Conservation (phyloP, 257 asterid genomes). For the Solanum chiquidenum region DNA sequence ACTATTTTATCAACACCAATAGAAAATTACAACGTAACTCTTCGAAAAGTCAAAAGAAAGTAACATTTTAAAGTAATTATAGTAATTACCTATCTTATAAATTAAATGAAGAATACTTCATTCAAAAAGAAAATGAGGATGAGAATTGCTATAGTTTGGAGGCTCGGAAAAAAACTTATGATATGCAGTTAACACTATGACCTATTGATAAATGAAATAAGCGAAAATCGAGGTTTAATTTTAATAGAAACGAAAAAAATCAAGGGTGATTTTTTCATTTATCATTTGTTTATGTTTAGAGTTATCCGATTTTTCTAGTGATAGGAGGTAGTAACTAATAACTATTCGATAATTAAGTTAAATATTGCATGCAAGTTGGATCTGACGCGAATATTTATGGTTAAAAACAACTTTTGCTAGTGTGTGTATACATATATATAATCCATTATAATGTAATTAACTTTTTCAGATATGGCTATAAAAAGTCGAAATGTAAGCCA, state of each 20-base stretch:
- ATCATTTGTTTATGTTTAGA: neutral
- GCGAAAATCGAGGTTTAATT: neutral
- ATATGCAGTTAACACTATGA: neutral
- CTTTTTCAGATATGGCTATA: too few relatives aligned
- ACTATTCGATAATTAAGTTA: neutral
- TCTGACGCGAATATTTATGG: too few relatives aligned
- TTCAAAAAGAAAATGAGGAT: neutral
- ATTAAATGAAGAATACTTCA: neutral
- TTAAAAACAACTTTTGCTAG: too few relatives aligned
- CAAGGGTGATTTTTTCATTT: neutral
- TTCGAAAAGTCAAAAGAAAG: neutral
- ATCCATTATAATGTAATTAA: too few relatives aligned
- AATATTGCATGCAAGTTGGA: neutral
- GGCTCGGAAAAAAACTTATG: neutral
- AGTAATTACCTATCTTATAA: neutral
- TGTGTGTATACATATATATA: too few relatives aligned
- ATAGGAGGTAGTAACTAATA: neutral
- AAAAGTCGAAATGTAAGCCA: too few relatives aligned
- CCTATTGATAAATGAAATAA: neutral
- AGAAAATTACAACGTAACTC: neutral
- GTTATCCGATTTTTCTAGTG: neutral
- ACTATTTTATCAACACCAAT: neutral
- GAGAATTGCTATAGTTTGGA: neutral
- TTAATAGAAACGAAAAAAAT: neutral
- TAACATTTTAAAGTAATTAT: neutral